These are phyloP conservation scores for Tylopilus felleus DNA, from an alignment of 768 basidiomycete species.

Conservation along the genomic window DNA sequence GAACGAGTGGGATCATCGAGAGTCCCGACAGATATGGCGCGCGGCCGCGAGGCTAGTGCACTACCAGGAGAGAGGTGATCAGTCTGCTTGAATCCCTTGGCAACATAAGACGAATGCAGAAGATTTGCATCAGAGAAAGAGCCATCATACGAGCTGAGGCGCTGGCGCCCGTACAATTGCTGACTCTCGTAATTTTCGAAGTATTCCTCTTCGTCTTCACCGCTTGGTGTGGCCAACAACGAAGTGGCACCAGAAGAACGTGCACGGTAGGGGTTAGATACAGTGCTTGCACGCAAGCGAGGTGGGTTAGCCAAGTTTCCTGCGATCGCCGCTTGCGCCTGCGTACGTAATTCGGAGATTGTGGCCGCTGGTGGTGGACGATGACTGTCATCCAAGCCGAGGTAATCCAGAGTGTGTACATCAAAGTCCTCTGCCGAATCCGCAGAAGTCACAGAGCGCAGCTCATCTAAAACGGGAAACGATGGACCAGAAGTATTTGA, in stretches of 20 bases:
- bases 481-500: constrained; percentile 53
- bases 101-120: constrained; percentile 56
- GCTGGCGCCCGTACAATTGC: constrained; percentile 48
- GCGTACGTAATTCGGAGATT: constrained; percentile 82
- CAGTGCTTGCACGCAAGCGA: constrained; percentile 83
- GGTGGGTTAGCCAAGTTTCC: constrained; percentile 78
- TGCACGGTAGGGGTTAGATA: constrained; percentile 86
- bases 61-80: constrained; percentile 58
- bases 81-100: constrained; percentile 70
- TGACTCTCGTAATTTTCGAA: constrained; percentile 56
- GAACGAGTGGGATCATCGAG: constrained; percentile 76
- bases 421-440: constrained; percentile 86
- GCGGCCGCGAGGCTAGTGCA: constrained; percentile 52
- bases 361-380: constrained; percentile 81
- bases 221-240: constrained; percentile 57
- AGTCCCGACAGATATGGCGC: constrained; percentile 86
- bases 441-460: constrained; percentile 75
- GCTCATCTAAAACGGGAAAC: constrained; percentile 70
- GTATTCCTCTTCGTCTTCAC: constrained; percentile 73
- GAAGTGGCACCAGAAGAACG: constrained; percentile 59
- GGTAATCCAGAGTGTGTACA: constrained; percentile 93
- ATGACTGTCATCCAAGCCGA: constrained; percentile 83
- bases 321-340: constrained; percentile 87
- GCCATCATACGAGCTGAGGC: constrained; percentile 60
- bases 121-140: constrained; percentile 49